These are phyloP conservation scores for Yamadazyma jaroonii DNA, from an alignment of 1,139 yeast species.

Conservation along the genomic window DNA sequence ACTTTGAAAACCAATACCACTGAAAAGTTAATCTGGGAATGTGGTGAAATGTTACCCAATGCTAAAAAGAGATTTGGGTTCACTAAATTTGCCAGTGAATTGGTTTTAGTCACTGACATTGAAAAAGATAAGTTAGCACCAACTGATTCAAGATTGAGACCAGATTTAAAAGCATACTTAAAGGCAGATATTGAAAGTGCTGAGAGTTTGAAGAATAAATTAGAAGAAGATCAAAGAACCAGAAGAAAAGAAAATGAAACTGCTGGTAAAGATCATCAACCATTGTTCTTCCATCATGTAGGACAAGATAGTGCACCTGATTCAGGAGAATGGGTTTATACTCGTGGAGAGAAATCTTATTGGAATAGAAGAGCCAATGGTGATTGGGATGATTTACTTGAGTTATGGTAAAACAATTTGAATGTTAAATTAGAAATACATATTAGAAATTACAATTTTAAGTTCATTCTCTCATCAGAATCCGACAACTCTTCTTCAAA, in stretches of 20 bases:
- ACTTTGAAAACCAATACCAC: conserved; percentile 40
- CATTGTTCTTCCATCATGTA: conserved; percentile 61
- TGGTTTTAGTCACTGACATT: conserved; percentile 72
- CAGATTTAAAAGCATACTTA: conserved; percentile 77
- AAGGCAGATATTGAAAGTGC: conserved; percentile 67
- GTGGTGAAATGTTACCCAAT: conserved; percentile 60
- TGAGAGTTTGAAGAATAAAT: conserved; percentile 58
- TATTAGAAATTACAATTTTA: conserved; percentile 20
- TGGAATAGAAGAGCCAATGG: conserved; percentile 71
- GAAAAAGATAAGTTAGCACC: conserved; percentile 69
- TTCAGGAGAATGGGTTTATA: conserved; percentile 57
- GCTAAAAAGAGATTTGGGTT: conserved; percentile 75
- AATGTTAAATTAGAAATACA: not conserved
- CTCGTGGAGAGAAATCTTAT: conserved; percentile 64
- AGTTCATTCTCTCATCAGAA: conserved; percentile 38
- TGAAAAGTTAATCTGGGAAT: conserved; percentile 59
- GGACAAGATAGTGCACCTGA: conserved; percentile 31
- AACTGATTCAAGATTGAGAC: conserved; percentile 86
- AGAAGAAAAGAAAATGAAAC: conserved; percentile 64
- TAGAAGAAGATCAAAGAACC: conserved; percentile 80
- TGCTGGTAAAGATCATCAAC: conserved; percentile 43
- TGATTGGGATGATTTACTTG: conserved; percentile 56
- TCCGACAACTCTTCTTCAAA: conserved; percentile 19
- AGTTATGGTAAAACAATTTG: conserved; percentile 45
- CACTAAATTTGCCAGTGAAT: conserved; percentile 74